These are phyloP conservation scores for Chytriomyces sp. DNA, from an alignment of 192 early-diverging fungal genomes.

Conservation along the genomic window DNA sequence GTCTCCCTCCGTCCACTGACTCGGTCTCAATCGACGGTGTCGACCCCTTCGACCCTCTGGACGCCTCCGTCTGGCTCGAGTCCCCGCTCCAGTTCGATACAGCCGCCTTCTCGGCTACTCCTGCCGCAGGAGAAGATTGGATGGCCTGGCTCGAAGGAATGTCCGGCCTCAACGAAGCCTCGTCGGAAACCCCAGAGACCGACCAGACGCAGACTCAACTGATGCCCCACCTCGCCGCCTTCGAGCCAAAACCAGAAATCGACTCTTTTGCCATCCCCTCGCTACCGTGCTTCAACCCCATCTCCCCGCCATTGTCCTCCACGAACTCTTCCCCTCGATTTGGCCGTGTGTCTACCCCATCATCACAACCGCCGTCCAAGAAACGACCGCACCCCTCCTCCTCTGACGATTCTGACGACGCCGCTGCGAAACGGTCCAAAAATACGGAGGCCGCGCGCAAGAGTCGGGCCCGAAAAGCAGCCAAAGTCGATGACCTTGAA, in stretches of 20 bases:
- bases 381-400: background rate
- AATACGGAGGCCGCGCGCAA: conserved; percentile 90
- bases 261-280: no score
- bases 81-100: background rate
- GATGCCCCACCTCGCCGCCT: no score
- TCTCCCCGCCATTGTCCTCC: background rate
- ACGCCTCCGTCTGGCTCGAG: background rate
- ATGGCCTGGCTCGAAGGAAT: conserved; percentile 27
- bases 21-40: background rate
- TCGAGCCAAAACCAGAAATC: background rate
- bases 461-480: conserved; percentile 82
- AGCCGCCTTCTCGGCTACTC: background rate
- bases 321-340: background rate
- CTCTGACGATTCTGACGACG: background rate
- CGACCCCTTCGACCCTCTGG: background rate
- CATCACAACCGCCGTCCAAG: background rate
- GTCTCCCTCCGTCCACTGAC: background rate
- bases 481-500: conserved; percentile 81
- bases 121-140: conserved; percentile 1
- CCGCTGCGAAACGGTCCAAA: conserved; percentile 16
- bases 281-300: background rate
- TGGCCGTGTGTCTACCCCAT: background rate
- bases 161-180: background rate
- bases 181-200: background rate
- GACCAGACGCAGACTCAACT: no score